phyloP scores from a whole-genome alignment of 2,329 filamentous ascomycete species.

The Verticillium nubilum region DNA sequence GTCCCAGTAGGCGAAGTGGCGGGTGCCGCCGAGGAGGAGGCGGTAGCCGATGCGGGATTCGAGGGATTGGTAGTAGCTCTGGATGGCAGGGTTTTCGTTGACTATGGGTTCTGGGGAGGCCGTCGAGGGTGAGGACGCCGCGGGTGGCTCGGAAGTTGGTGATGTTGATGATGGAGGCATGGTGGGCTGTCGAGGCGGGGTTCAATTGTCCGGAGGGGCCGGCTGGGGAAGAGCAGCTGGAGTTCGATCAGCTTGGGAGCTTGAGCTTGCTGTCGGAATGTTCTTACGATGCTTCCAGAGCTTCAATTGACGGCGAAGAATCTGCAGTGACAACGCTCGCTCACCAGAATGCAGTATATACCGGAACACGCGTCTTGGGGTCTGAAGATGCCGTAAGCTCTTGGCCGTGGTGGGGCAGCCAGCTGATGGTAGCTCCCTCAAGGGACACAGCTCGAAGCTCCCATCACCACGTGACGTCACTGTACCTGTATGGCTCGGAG shows the following conservation, averaged over 20 bases:
- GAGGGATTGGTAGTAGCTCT: conserved; percentile 38
- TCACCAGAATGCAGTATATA: neutral
- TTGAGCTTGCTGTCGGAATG: neutral
- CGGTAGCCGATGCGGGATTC: conserved; percentile 39
- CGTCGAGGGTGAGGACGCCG: too few species aligned
- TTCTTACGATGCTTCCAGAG: neutral
- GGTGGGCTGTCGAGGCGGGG: neutral
- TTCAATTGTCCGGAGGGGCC: neutral
- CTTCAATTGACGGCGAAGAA: neutral
- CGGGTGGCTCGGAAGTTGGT: neutral
- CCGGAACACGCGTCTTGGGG: neutral
- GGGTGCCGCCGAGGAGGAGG: conserved; percentile 37
- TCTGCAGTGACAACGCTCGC: neutral
- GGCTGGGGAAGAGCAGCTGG: neutral
- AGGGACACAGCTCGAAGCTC: neutral
- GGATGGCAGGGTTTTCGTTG: conserved; percentile 30
- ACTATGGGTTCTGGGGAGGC: conserved; percentile 20
- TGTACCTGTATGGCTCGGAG: neutral
- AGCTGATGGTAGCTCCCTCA: neutral
- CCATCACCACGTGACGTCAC: neutral
- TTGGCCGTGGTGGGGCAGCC: neutral
- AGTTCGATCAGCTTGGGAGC: neutral
- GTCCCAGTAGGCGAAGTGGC: conserved; percentile 45
- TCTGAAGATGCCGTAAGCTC: neutral
- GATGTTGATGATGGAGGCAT: neutral